These are phyloP conservation scores for Chaetoceros muelleri DNA, from an alignment of 108 stramenopile genomes.

Conservation along the genomic window DNA sequence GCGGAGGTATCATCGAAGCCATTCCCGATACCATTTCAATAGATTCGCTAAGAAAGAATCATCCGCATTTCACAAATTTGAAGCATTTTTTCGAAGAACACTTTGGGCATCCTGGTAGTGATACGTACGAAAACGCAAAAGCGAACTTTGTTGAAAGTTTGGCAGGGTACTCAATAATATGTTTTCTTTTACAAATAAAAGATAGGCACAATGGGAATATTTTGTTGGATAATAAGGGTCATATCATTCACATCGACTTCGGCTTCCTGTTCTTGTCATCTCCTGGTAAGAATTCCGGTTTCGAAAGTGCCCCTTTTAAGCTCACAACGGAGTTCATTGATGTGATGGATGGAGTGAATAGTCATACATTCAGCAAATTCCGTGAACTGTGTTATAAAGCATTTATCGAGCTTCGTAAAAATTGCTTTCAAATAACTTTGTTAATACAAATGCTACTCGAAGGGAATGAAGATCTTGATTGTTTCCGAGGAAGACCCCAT, in stretches of 20 bases:
- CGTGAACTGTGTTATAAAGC: conserved; percentile 79
- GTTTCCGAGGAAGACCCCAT: conserved; percentile 85
- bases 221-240: conserved; percentile 87
- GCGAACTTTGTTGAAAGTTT: conserved; percentile 87
- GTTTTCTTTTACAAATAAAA: conserved; percentile 95
- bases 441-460: conserved; percentile 90
- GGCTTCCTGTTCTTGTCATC: conserved; percentile 88
- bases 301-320: conserved; percentile 97
- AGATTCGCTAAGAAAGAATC: conserved; percentile 83
- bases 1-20: conserved; percentile 92
- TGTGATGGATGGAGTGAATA: conserved; percentile 87
- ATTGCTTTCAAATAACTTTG: conserved; percentile 84
- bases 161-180: conserved; percentile 89
- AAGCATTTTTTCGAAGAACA: conserved; percentile 71
- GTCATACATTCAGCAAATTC: conserved; percentile 72
- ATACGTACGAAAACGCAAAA: conserved; percentile 63
- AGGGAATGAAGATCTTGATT: conserved; percentile 89
- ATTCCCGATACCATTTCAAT: conserved; percentile 91
- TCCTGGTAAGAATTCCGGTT: conserved; percentile 89
- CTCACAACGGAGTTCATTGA: conserved; percentile 88
- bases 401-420: conserved; percentile 73
- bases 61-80: conserved; percentile 68
- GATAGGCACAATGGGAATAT: conserved; percentile 97
- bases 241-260: conserved; percentile 92
- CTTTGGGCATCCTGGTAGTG: conserved; percentile 57